Evolutionary conservation across 2,329 filamentous ascomycete species (phyloP).

Genomic region (Penicillium thymicola): DNA sequence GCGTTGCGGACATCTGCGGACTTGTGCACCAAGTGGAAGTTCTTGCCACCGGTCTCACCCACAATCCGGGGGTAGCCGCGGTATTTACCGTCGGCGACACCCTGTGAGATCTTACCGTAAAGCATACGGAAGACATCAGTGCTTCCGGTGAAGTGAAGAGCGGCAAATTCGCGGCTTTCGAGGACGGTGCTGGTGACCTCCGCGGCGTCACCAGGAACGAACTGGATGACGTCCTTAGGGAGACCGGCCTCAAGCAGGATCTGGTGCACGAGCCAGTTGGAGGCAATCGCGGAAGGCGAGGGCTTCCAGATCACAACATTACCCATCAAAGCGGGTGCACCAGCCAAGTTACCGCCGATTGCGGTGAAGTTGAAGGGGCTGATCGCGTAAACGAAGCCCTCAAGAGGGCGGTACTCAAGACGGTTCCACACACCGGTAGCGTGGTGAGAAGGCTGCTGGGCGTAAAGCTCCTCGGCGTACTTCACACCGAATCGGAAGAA

Average conservation of each 20-base stretch:
- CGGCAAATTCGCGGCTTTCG: slow-evolving; percentile 74
- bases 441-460: slow-evolving; percentile 81
- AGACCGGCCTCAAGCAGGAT: slow-evolving; percentile 89
- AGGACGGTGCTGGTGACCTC: slow-evolving; percentile 77
- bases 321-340: slow-evolving; percentile 79
- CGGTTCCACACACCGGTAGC: slow-evolving; percentile 86
- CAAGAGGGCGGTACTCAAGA: slow-evolving; percentile 81
- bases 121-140: slow-evolving; percentile 86
- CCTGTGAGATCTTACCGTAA: slow-evolving; percentile 79
- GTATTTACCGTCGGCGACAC: slow-evolving; percentile 78
- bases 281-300: slow-evolving; percentile 82
- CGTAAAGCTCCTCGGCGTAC: slow-evolving; percentile 88
- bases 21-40: slow-evolving; percentile 80
- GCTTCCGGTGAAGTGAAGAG: slow-evolving; percentile 93
- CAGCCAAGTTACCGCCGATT: slow-evolving; percentile 82
- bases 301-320: slow-evolving; percentile 98
- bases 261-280: slow-evolving; percentile 85
- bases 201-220: slow-evolving; percentile 82
- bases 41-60: slow-evolving; percentile 89
- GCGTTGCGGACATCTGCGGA: slow-evolving; percentile 77
- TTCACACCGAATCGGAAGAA: slow-evolving; percentile 90
- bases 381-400: slow-evolving; percentile 93
- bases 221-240: slow-evolving; percentile 86
- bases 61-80: slow-evolving; percentile 82
- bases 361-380: slow-evolving; percentile 97